A percentile compares a stretch with the other conserved stretches of the same genome.
Evolutionary conservation across 2,329 filamentous ascomycete genomes (phyloP).

Genomic region (Neopestalotiopsis rosae): DNA sequence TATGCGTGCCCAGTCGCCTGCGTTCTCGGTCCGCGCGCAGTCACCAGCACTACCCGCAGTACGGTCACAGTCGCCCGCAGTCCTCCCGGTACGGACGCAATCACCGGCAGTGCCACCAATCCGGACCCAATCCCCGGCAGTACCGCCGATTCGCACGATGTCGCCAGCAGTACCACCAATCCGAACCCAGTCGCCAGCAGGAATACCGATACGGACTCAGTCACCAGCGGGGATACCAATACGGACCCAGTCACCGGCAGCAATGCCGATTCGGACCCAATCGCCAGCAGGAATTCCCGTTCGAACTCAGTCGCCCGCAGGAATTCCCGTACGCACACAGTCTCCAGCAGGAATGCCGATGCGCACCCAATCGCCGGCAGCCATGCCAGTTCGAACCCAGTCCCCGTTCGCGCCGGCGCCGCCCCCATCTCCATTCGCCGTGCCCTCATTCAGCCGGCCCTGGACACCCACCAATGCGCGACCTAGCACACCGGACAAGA

Average conservation of each 20-base stretch:
- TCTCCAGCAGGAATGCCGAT: neutral
- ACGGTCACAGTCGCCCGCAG: neutral
- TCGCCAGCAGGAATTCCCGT: neutral
- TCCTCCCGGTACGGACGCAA: neutral
- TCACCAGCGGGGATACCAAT: neutral
- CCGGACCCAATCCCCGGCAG: neutral
- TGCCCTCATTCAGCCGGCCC: constrained; percentile 22
- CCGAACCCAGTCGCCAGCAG: neutral
- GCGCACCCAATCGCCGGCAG: neutral
- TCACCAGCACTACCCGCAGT: neutral
- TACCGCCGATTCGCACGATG: neutral
- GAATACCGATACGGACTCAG: neutral
- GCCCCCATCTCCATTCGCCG: constrained; percentile 13
- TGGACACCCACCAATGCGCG: constrained; percentile 18
- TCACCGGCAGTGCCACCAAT: neutral
- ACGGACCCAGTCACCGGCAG: neutral
- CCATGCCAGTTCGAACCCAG: neutral
- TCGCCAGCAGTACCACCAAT: neutral
- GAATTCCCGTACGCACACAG: neutral
- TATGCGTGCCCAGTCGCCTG: neutral
- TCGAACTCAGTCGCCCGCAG: neutral
- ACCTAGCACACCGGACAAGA: constrained; percentile 20
- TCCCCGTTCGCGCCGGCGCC: neutral
- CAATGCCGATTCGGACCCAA: neutral
- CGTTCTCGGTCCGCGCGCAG: neutral